These are phyloP conservation scores for Basidiobolus meristosporus DNA, from an alignment of 371 early-diverging fungal species.

Conservation along the genomic window DNA sequence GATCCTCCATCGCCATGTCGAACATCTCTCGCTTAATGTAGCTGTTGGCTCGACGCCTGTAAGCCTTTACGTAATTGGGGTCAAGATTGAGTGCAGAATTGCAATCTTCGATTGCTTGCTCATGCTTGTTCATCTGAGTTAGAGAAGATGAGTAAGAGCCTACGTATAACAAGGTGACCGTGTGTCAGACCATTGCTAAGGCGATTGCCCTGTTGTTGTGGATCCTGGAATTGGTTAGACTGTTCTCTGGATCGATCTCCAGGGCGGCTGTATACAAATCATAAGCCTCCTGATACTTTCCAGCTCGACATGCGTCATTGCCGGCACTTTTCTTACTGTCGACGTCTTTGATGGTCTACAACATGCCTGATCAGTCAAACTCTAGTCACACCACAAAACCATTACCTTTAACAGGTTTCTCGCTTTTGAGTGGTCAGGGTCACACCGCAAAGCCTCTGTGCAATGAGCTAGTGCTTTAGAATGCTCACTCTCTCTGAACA, in stretches of 20 bases:
- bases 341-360: constrained; percentile 23
- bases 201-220: constrained; percentile 67
- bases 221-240: constrained; percentile 42
- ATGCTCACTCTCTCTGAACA: constrained; percentile 53
- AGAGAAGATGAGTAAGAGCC: too few species aligned
- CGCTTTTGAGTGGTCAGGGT: constrained; percentile 59
- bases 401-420: constrained; percentile 28
- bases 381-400: too few species aligned
- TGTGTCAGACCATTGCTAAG: constrained; percentile 17
- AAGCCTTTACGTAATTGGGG: constrained; percentile 38
- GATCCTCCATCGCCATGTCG: constrained; percentile 64
- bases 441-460: constrained; percentile 49
- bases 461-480: constrained; percentile 33
- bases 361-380: background rate
- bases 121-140: constrained; percentile 16
- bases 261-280: constrained; percentile 50
- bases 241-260: constrained; percentile 44
- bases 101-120: constrained; percentile 44
- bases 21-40: constrained; percentile 52
- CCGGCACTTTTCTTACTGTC: constrained; percentile 51
- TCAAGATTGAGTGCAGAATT: constrained; percentile 45
- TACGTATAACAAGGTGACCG: too few species aligned
- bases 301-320: constrained; percentile 50
- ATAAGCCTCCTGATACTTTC: constrained; percentile 35
- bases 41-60: constrained; percentile 60